Conservation (phyloP, 352 stramenopile genomes). For the Plasmopara viticola region DNA sequence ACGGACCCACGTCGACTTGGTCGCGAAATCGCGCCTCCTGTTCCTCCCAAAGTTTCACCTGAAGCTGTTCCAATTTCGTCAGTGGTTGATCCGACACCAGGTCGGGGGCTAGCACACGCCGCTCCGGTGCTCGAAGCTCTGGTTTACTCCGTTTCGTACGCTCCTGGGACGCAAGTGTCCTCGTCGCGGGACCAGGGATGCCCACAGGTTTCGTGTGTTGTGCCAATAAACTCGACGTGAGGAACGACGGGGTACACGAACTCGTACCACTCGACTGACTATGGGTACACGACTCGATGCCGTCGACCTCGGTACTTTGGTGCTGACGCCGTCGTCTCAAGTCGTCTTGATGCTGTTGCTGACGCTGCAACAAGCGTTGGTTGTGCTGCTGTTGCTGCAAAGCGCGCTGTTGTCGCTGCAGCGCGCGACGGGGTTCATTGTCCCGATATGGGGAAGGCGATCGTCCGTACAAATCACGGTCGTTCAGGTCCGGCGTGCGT, state of each 20-base stretch:
- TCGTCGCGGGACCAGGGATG: constrained; percentile 27
- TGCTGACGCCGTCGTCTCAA: constrained; percentile 13
- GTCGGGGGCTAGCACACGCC: neutral
- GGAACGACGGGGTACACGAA: constrained; percentile 15
- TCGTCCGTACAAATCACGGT: constrained; percentile 13
- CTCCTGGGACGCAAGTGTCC: neutral
- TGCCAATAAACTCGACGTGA: constrained; percentile 46
- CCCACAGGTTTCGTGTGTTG: constrained; percentile 48
- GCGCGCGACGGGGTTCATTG: constrained; percentile 15
- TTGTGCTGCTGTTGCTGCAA: constrained; percentile 26
- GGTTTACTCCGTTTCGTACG: constrained; percentile 5
- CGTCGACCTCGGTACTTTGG: constrained; percentile 9
- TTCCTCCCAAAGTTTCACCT: constrained; percentile 21
- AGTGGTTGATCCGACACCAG: constrained; percentile 19
- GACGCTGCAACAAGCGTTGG: constrained; percentile 19
- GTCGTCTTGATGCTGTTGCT: constrained; percentile 24
- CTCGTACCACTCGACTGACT: constrained; percentile 23
- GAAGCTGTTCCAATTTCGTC: constrained; percentile 25
- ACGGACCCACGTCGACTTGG: neutral
- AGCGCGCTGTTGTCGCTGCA: constrained; percentile 28
- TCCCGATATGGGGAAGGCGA: constrained; percentile 19
- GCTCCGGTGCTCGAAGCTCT: constrained; percentile 1
- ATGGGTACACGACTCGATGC: constrained; percentile 11
- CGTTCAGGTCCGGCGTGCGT: constrained; percentile 24
- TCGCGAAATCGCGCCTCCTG: constrained; percentile 24